Base-by-base conservation (phyloP, 78 protist genomes). In the Protostelium mycophagum region DNA sequence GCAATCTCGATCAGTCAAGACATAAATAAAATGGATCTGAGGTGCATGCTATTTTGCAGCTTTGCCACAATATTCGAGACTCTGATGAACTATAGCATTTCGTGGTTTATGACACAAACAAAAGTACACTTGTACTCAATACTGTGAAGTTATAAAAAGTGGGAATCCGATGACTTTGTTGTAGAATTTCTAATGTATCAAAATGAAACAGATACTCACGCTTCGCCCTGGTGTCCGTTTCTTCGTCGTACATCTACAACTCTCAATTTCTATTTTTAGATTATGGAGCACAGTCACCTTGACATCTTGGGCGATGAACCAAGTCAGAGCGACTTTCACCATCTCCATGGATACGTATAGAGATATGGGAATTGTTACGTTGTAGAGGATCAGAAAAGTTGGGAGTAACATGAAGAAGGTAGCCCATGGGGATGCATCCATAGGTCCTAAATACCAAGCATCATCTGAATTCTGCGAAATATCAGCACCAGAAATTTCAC, bases 271-370 rank as follows among this genome's bases (percentile, higher is more conserved):
- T 5, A 51, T 25, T 16, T 5, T 25, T 25, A 51, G 16, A 51
- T 51, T 91, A 84, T 89, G 92, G 86, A 83, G 86, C 28, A 87
- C 90, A 36, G 87, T 87, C 91, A 93, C 83, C 36, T 90, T 92
- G 35, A 90, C 23, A 90, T 93, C 95, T n/a, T 86, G 38, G 63
- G 88, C 91, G 35, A 93, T 88, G 84, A 93, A 90, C 36, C 84
- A 91, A 0, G 95, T 91, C 38, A 89, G 98, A 9, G 95, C 38
- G 1, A 93, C 38, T 91, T 96, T 96, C 73, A 96, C 98, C 25
- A 97, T 83, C 88, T 98, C 99, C 97, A 98, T 38, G 28, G 97
- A 84, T 83, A 98, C 96, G 93, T 96, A 96, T 88, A 96, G 94
- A 0, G 98, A 96, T 39, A 97, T 93, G 38, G 98, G 98, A 1